Percentiles rank a stretch among this genome's conserved stretches.
Evolutionary conservation across 78 protist genomes (phyloP).

Genomic region (Dictyostelium citrinum): DNA sequence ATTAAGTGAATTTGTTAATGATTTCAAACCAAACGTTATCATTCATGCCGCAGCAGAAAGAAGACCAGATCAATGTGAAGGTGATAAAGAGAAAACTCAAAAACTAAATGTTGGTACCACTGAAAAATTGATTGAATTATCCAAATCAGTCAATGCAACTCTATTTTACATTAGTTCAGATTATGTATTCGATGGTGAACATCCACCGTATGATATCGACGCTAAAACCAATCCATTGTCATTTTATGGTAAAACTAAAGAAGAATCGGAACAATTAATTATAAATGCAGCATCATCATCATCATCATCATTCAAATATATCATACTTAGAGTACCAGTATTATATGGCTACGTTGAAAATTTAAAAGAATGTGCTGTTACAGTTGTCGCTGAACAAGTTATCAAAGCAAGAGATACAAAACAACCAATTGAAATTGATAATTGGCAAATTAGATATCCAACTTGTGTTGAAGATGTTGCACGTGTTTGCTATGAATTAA

Average conservation of each 20-base stretch:
- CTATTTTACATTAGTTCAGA: constrained; percentile 22
- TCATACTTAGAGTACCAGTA: constrained; percentile 56
- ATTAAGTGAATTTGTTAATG: background rate
- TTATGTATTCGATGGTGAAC: constrained; percentile 61
- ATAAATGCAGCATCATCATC: background rate
- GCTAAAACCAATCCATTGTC: constrained; percentile 32
- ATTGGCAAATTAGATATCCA: constrained; percentile 64
- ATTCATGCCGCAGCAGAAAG: constrained; percentile 67
- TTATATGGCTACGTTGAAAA: constrained; percentile 54
- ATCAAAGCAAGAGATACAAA: background rate
- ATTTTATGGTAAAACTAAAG: constrained; percentile 62
- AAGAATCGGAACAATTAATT: constrained; percentile 11
- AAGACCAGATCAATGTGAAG: constrained; percentile 55
- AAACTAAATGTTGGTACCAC: constrained; percentile 33
- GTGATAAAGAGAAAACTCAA: constrained; percentile 30
- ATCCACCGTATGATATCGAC: constrained; percentile 30
- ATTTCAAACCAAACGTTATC: constrained; percentile 23
- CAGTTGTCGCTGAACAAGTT: constrained; percentile 36
- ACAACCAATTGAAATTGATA: constrained; percentile 28
- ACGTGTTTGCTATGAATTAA: background rate
- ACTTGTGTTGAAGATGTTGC: constrained; percentile 71
- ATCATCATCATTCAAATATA: background rate
- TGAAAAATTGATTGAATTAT: background rate
- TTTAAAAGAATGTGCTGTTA: constrained; percentile 33
- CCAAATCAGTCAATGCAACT: background rate